Conservation (phyloP, 2,329 filamentous ascomycete species). For the Ceratocystis eucalypticola region DNA sequence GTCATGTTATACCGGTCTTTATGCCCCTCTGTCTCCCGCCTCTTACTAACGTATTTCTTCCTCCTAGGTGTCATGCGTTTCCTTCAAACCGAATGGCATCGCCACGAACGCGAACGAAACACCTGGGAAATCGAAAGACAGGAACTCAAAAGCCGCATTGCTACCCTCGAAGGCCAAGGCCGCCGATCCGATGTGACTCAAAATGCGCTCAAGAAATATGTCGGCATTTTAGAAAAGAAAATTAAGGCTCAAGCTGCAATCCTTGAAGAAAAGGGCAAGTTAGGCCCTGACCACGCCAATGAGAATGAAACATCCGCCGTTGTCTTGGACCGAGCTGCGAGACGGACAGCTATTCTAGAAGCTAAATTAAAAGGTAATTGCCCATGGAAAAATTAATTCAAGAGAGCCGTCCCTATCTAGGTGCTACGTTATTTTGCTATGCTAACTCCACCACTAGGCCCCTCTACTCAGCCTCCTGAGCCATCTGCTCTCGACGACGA, state of each 20-base stretch:
- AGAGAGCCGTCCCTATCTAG: neutral
- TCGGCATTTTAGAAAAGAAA: slow-evolving; percentile 76
- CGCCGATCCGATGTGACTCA: slow-evolving; percentile 78
- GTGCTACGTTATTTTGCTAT: neutral
- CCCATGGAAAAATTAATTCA: neutral
- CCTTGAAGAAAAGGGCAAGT: slow-evolving; percentile 41
- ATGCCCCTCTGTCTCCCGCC: neutral
- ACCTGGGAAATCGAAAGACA: slow-evolving; percentile 98
- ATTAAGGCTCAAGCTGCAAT: slow-evolving; percentile 62
- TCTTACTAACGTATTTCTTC: slow-evolving; percentile 7
- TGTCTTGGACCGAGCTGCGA: slow-evolving; percentile 36
- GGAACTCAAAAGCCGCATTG: slow-evolving; percentile 97
- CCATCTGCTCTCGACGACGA: slow-evolving; percentile 35
- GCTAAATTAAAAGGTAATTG: slow-evolving; percentile 42
- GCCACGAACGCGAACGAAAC: slow-evolving; percentile 93
- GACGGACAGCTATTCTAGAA: slow-evolving; percentile 37
- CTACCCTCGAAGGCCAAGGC: slow-evolving; percentile 78
- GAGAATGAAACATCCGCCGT: slow-evolving; percentile 30
- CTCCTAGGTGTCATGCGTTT: slow-evolving; percentile 88
- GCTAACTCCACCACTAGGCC: slow-evolving; percentile 13
- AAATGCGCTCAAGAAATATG: slow-evolving; percentile 79
- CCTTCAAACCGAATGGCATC: slow-evolving; percentile 97
- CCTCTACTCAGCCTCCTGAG: slow-evolving; percentile 23
- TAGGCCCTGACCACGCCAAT: slow-evolving; percentile 34
- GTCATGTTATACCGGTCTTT: neutral